Percentiles rank a stretch among this genome's conserved stretches.
These are phyloP conservation scores for Orbilia brochopaga DNA, from an alignment of 2,329 filamentous ascomycete genomes.

Conservation along the genomic window DNA sequence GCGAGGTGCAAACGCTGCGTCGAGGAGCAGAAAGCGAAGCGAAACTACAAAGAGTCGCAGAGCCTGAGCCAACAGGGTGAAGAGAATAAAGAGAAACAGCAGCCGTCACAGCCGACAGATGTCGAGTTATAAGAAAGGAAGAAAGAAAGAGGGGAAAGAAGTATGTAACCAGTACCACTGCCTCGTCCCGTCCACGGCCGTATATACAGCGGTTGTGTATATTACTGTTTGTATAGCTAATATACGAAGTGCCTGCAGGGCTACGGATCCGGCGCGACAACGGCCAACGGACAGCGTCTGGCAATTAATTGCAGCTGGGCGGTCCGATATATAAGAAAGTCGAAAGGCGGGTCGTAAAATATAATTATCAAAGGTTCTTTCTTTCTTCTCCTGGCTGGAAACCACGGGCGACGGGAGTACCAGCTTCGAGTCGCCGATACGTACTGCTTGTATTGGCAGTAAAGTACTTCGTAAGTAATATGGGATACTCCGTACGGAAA, in stretches of 20 bases:
- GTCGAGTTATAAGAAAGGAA: background rate
- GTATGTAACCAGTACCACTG: too few species aligned
- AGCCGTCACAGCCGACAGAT: background rate
- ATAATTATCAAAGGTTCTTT: too few species aligned
- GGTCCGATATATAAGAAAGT: background rate
- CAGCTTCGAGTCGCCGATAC: background rate
- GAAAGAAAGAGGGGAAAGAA: too few species aligned
- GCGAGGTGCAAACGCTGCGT: background rate
- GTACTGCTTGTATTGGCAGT: too few species aligned
- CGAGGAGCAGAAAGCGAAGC: conserved; percentile 4
- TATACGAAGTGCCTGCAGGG: conserved; percentile 7
- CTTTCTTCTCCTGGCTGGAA: background rate
- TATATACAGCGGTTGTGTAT: background rate
- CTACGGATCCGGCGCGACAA: conserved; percentile 28
- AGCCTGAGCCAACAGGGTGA: background rate
- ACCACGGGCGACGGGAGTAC: background rate
- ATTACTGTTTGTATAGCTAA: background rate
- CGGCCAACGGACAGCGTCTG: conserved; percentile 16
- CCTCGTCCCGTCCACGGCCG: background rate
- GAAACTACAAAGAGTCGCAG: too few species aligned
- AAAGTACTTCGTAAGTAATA: too few species aligned
- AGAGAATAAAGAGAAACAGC: conserved; percentile 2
- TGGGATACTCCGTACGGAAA: too few species aligned
- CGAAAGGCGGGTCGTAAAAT: background rate
- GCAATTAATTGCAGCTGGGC: background rate